A percentile compares a stretch with the other conserved stretches of the same genome.
phyloP scores from a whole-genome alignment of 2,329 filamentous ascomycete species.

The Fusarium nelsonii region DNA sequence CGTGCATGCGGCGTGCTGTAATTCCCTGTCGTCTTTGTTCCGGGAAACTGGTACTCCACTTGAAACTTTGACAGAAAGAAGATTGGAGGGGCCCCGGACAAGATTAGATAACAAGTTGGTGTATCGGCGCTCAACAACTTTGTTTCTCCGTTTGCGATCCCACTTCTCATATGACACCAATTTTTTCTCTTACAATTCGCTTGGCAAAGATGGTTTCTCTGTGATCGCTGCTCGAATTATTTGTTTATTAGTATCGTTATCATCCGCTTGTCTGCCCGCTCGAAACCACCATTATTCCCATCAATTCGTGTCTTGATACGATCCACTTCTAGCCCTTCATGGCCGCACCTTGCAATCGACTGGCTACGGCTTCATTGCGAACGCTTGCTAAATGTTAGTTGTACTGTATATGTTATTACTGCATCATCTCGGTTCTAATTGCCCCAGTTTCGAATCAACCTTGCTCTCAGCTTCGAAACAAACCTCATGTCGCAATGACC shows the following conservation, averaged over 20 bases:
- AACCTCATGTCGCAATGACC: constrained; percentile 33
- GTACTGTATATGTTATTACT: neutral
- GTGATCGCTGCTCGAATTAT: constrained; percentile 18
- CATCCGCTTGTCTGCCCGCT: neutral
- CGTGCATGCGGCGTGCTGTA: constrained; percentile 2
- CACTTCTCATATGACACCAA: constrained; percentile 37
- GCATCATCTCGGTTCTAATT: constrained; percentile 23
- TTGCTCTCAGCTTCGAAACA: constrained; percentile 16
- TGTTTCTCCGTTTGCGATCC: constrained; percentile 45
- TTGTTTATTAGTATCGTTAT: neutral
- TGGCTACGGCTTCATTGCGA: constrained; percentile 41
- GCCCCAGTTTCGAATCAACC: constrained; percentile 32
- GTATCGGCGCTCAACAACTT: constrained; percentile 45
- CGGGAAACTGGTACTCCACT: constrained; percentile 24
- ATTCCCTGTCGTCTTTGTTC: constrained; percentile 19
- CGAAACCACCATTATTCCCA: constrained; percentile 2
- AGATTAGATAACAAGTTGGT: constrained; percentile 47
- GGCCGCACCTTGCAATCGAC: constrained; percentile 43
- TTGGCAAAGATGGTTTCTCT: constrained; percentile 37
- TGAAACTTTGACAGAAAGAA: constrained; percentile 18
- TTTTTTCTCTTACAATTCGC: constrained; percentile 29
- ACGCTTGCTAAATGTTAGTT: constrained; percentile 42
- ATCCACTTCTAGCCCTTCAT: constrained; percentile 43
- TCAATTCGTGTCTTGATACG: constrained; percentile 23
- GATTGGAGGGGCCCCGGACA: constrained; percentile 45